These are phyloP conservation scores for Mucor circinelloides DNA, from an alignment of 371 early-diverging fungal species.

Conservation along the genomic window DNA sequence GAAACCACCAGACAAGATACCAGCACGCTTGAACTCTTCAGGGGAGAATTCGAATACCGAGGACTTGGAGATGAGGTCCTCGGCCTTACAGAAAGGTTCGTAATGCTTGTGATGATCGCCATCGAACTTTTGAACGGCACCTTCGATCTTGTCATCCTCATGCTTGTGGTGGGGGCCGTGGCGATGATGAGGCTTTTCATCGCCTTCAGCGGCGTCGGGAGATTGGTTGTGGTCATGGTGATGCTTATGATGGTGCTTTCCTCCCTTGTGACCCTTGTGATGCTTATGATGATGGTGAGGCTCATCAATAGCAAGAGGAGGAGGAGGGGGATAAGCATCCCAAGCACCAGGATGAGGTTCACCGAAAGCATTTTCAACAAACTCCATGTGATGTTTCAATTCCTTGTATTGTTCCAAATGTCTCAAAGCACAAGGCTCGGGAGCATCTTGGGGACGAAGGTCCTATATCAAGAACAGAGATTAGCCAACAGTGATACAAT, in stretches of 20 bases:
- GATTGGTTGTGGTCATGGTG: not conserved
- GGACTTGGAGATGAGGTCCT: slow-evolving; percentile 12
- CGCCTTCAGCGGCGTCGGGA: not conserved
- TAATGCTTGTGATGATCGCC: slow-evolving; percentile 1
- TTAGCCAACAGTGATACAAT: not conserved
- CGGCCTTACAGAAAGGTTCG: slow-evolving; percentile 19
- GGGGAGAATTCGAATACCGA: slow-evolving; percentile 24
- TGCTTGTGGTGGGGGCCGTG: slow-evolving; percentile 8
- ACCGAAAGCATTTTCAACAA: slow-evolving; percentile 8
- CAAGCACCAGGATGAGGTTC: not conserved
- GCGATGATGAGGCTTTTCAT: not conserved
- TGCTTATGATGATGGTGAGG: slow-evolving; percentile 6
- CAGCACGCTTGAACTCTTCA: slow-evolving; percentile 21
- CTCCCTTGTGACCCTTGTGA: slow-evolving; percentile 8
- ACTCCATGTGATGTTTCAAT: slow-evolving; percentile 18
- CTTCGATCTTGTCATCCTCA: not conserved
- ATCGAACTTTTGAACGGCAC: not conserved
- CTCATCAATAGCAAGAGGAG: not conserved
- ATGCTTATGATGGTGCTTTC: slow-evolving; percentile 2
- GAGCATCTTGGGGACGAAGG: not conserved
- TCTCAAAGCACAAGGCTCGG: slow-evolving; percentile 14
- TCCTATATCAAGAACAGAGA: not conserved
- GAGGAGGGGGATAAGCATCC: not conserved
- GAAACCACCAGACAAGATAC: slow-evolving; percentile 16
- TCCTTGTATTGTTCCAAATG: slow-evolving; percentile 16